A percentile compares a stretch with the other conserved stretches of the same genome.
Evolutionary conservation across 179 eudicot species (phyloP).

Genomic region (Vitellaria paradoxa): DNA sequence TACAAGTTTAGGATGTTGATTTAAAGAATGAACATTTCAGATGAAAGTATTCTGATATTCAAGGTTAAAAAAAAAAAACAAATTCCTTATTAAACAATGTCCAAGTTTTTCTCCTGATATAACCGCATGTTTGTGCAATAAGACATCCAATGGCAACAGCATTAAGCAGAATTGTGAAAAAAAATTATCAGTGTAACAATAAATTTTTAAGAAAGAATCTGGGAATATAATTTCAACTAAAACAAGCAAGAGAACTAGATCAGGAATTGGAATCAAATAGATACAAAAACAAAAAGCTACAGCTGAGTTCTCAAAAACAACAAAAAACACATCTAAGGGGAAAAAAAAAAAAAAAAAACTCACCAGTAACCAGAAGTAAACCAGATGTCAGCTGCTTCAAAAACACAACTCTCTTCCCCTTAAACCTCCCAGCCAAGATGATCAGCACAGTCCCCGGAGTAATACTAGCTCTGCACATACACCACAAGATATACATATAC

Average conservation of each 20-base stretch:
- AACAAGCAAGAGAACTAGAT: not conserved
- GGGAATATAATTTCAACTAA: too few relatives aligned
- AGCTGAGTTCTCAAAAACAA: not conserved
- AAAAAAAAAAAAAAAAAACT: not conserved
- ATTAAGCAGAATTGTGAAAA: too few relatives aligned
- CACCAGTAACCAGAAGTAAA: conserved; percentile 76
- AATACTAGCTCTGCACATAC: conserved; percentile 55
- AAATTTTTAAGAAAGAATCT: too few relatives aligned
- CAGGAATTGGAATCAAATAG: not conserved
- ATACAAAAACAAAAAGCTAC: not conserved
- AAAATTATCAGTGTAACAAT: too few relatives aligned
- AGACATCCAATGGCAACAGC: too few relatives aligned
- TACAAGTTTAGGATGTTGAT: too few relatives aligned
- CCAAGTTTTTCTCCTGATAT: too few relatives aligned
- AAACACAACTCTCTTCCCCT: conserved; percentile 95
- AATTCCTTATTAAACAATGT: too few relatives aligned
- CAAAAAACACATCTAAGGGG: not conserved
- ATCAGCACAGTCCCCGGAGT: conserved; percentile 88
- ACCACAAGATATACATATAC: not conserved
- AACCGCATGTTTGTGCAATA: too few relatives aligned
- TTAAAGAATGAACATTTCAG: too few relatives aligned
- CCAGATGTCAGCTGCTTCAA: conserved; percentile 92
- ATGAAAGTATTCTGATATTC: too few relatives aligned
- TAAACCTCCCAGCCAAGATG: conserved; percentile 76
- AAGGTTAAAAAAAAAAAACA: too few relatives aligned